phyloP scores from a whole-genome alignment of 2,329 filamentous ascomycete genomes.

The Alternaria burnsii region DNA sequence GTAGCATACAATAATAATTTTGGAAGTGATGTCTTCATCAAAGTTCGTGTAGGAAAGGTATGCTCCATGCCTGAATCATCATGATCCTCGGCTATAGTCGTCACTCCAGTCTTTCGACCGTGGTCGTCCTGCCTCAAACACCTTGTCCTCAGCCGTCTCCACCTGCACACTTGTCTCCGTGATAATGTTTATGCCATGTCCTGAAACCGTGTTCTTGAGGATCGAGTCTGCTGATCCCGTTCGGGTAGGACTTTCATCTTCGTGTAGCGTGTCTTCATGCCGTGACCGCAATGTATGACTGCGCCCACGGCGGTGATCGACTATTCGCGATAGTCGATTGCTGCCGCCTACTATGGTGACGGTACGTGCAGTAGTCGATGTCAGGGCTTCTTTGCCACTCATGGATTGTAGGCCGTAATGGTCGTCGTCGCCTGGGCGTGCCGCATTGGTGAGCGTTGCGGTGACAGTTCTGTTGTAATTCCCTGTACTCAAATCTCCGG shows the following conservation, averaged over 20 bases:
- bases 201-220: constrained; percentile 32
- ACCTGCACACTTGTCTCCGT: constrained; percentile 49
- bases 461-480: constrained; percentile 34
- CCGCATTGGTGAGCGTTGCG: constrained; percentile 31
- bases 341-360: constrained; percentile 49
- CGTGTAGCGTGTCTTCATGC: constrained; percentile 27
- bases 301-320: constrained; percentile 37
- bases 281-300: constrained; percentile 19
- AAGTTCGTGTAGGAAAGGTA: not conserved
- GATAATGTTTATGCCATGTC: constrained; percentile 36
- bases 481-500: constrained; percentile 40
- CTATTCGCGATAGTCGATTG: constrained; percentile 39
- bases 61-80: not conserved
- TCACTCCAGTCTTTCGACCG: constrained; percentile 23
- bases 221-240: constrained; percentile 48
- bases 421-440: constrained; percentile 36
- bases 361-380: constrained; percentile 34
- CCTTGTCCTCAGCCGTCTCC: constrained; percentile 30
- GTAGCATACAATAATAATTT: not conserved
- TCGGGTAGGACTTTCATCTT: constrained; percentile 33
- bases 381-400: constrained; percentile 33
- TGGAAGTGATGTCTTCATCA: not conserved
- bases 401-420: constrained; percentile 43
- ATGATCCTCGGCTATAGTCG: not conserved
- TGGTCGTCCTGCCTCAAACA: constrained; percentile 11